phyloP scores from a whole-genome alignment of 805 yeast genomes.

The Priceomyces haplophilus region DNA sequence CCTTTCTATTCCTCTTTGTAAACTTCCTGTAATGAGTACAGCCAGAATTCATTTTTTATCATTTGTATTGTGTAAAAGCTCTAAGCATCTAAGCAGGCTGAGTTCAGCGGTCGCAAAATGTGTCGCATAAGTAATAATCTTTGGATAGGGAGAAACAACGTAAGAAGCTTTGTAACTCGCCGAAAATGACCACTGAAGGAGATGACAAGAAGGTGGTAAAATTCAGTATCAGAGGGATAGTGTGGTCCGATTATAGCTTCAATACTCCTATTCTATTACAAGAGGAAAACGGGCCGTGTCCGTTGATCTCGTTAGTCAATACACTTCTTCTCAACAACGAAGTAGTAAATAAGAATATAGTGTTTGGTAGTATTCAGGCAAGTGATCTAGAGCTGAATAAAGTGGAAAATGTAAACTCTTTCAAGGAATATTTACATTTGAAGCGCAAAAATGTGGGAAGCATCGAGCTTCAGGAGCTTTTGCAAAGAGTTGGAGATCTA shows the following conservation, averaged over 20 bases:
- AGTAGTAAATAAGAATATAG: slow-evolving; percentile 14
- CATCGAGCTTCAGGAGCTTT: slow-evolving; percentile 35
- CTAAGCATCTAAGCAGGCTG: background rate
- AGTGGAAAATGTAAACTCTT: slow-evolving; percentile 13
- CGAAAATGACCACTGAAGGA: background rate
- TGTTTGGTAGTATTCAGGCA: slow-evolving; percentile 5
- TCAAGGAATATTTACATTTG: slow-evolving; percentile 15
- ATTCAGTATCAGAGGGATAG: slow-evolving; percentile 23
- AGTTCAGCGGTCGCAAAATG: background rate
- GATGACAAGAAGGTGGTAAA: slow-evolving; percentile 1
- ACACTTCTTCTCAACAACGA: slow-evolving; percentile 56
- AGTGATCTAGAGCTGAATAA: slow-evolving; percentile 5
- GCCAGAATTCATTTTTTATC: too few relatives aligned
- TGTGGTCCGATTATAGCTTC: slow-evolving; percentile 36
- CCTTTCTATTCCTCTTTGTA: too few relatives aligned
- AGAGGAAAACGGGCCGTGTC: slow-evolving; percentile 85
- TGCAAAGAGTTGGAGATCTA: slow-evolving; percentile 50
- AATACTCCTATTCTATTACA: slow-evolving; percentile 64
- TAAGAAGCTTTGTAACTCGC: background rate
- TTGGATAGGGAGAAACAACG: too few relatives aligned
- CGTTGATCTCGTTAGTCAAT: slow-evolving; percentile 74
- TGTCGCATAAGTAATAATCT: too few relatives aligned
- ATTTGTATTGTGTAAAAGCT: too few relatives aligned
- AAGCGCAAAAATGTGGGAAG: slow-evolving; percentile 11
- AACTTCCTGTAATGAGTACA: too few relatives aligned